A percentile compares a stretch with the other conserved stretches of the same genome.
Conservation (phyloP, 805 yeast genomes). For the Lipomyces starkeyi region DNA sequence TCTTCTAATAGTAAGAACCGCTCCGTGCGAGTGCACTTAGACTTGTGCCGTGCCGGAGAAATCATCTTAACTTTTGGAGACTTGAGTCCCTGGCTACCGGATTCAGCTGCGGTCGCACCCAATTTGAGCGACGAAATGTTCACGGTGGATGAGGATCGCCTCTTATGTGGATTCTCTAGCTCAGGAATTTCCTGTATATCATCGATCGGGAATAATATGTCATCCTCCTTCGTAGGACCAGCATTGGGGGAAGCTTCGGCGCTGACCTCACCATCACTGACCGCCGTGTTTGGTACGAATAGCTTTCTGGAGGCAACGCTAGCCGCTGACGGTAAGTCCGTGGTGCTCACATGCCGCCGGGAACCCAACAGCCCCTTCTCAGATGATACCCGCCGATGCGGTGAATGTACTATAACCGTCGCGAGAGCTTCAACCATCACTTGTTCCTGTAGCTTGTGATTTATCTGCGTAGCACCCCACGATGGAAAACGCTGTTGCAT, state of each 20-base stretch:
- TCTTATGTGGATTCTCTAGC: not conserved
- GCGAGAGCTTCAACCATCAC: constrained; percentile 77
- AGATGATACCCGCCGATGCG: constrained; percentile 24
- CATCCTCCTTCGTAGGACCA: constrained; percentile 24
- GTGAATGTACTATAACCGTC: constrained; percentile 45
- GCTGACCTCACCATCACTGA: constrained; percentile 31
- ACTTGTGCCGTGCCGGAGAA: constrained; percentile 3
- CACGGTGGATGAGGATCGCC: not conserved
- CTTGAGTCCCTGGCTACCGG: not conserved
- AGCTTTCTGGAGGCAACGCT: not conserved
- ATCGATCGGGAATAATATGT: constrained; percentile 31
- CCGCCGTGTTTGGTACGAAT: not conserved
- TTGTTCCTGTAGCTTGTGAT: constrained; percentile 71
- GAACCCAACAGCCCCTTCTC: not conserved
- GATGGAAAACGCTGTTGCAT: constrained; percentile 12
- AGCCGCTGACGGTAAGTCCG: constrained; percentile 12
- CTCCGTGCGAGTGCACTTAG: constrained; percentile 57
- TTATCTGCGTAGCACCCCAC: constrained; percentile 70
- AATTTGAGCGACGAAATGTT: not conserved
- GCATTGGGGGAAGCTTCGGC: constrained; percentile 27
- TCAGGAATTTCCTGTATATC: constrained; percentile 19
- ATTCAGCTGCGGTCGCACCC: not conserved
- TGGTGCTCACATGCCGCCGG: constrained; percentile 7
- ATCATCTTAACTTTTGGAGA: not conserved
- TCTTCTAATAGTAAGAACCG: constrained; percentile 89